Base-by-base conservation (phyloP, 345 rosid genomes). In the Heritiera fomes region DNA sequence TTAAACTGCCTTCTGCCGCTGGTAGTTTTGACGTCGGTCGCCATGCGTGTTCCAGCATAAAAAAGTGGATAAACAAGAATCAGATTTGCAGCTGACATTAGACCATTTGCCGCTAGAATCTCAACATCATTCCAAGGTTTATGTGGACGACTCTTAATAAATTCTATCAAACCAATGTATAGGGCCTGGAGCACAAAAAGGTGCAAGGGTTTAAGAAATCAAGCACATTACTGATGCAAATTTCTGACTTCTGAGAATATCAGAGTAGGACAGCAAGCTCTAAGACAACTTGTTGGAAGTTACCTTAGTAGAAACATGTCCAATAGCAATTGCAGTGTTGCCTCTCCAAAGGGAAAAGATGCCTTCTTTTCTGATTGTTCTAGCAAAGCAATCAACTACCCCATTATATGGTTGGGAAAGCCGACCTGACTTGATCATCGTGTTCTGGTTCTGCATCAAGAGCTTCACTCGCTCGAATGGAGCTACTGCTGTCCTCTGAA, bases 1-100 rank as follows among this genome's bases (percentile, higher is more conserved):
- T 88, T 91, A 80, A 92, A 92, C 82, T 92, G 97, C 87, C 97
- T 85, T 89, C 77, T 89, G 60, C 93, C 92, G 85, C 87, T 87
- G 1, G 95, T 87, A n/a, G 89, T 93, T 83, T 91, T 92, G 5
- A 94, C 87, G 77, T 92, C 97, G 78, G 89, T 93, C 77, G 97
- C 93, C 45, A 93, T 77, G 80, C 97, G 97, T 13, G 95, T 93
- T 75, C 95, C 91, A 34, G 94, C 95, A 78, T 88, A 93, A 61
- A 88, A 88, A 75, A 93, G 80, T 40, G 97, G 90, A 80, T 91
- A 90, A 3, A 89, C 94, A 56, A 93, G 86, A 13, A 91, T 18
- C 15, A 6, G 85, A 46, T 85, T 88, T 77, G 95, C 90, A 40
- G 92, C 81, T 4, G 97, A 90, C 10, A 94, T 89, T 3, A 60